phyloP scores from a whole-genome alignment of 148 eudicot species.

The Spergularia marina region DNA sequence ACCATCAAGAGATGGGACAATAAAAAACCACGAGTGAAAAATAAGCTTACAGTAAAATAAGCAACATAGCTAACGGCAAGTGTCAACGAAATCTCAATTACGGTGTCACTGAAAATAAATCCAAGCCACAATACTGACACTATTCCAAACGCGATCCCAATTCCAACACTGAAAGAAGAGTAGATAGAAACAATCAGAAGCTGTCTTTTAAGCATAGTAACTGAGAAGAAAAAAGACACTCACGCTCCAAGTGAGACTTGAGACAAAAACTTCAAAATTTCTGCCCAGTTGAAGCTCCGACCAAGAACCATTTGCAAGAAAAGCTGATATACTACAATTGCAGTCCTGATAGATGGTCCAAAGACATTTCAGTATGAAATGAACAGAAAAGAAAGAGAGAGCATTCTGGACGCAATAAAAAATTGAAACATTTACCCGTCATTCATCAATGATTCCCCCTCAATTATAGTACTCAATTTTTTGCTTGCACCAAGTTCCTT shows the following conservation, averaged over 20 bases:
- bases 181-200: slow-evolving; percentile 10
- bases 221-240: slow-evolving; percentile 27
- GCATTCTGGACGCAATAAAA: neutral
- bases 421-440: slow-evolving; percentile 64
- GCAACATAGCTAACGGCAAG: slow-evolving; percentile 96
- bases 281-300: slow-evolving; percentile 55
- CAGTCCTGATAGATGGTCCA: slow-evolving; percentile 52
- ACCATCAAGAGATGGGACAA: neutral
- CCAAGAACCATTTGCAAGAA: slow-evolving; percentile 77
- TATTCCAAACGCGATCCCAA: slow-evolving; percentile 87
- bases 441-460: slow-evolving; percentile 98
- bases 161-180: slow-evolving; percentile 63
- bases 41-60: slow-evolving; percentile 72
- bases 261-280: slow-evolving; percentile 55
- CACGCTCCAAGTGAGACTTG: slow-evolving; percentile 95
- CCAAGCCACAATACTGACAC: slow-evolving; percentile 94
- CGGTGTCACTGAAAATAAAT: slow-evolving; percentile 87
- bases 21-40: slow-evolving; percentile 19
- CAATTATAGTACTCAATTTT: slow-evolving; percentile 86
- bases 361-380: neutral
- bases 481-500: slow-evolving; percentile 99
- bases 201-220: neutral
- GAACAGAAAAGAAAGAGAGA: neutral
- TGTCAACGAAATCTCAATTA: slow-evolving; percentile 87
- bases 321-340: slow-evolving; percentile 88